Evolutionary conservation across 176 grass and related monocot species (phyloP), one percentile per base, ranked within the genome.

Genomic region (Saccharum officinarum): DNA sequence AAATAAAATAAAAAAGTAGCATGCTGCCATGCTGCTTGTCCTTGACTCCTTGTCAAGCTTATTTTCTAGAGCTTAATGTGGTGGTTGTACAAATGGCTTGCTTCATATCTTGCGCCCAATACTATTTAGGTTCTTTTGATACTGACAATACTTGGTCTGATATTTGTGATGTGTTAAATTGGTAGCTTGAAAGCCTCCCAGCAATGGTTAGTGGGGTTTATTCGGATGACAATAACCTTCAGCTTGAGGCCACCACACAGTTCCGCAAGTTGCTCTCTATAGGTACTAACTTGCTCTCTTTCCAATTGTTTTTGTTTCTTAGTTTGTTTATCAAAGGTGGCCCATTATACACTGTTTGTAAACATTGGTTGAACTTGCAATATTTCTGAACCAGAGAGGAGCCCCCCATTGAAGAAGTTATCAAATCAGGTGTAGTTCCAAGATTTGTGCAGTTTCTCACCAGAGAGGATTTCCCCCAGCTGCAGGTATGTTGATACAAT

Each of bases 391-490:
- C 82, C 61, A 99, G 97, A 99, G 85, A 84, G 97, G 90, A 99
- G 97, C 46, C 97, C 97, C 97, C 94, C 4, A 99, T 99, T 16
- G 94, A 99, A 86, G 94, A 99, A 86, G 97, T 99, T 74, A 94
- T 97, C 80, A 86, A 88, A 81, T 92, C 97, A 31, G 97, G 94
- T 15, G 97, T 97, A 17, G 97, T 99, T 89, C 97, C 94, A 78
- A 85, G 92, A 73, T 99, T 99, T 74, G 97, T 99, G 79, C 91
- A 99, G 86, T 99, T 94, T 44, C 97, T 99, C 55, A 92, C 84
- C 7, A 92, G 94, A 87, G 97, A 99, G 73, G 97, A 99, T 86
- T 94, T 84, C 20, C 97, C 97, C 39, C 97, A 99, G 84, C 92
- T 99, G 71, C 97, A 99, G 90, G 97, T 91, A 39, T 62, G 18